phyloP scores from a whole-genome alignment of 495 filamentous ascomycete species.

The Aspergillus panamensis region DNA sequence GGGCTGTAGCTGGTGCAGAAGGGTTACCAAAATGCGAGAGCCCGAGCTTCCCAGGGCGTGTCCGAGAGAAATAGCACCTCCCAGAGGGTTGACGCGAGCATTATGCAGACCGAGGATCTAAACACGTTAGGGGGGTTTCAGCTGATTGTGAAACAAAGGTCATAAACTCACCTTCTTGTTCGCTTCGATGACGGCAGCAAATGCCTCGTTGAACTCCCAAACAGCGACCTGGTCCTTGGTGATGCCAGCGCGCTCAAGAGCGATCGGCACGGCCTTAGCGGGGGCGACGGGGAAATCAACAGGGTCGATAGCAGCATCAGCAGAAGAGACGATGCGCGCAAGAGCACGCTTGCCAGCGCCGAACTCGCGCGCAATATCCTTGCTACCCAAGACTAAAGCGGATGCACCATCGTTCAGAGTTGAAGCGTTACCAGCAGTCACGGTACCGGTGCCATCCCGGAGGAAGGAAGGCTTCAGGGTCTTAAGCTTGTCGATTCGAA shows the following conservation, averaged over 20 bases:
- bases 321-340: slow-evolving; percentile 77
- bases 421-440: slow-evolving; percentile 90
- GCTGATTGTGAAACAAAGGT: background rate
- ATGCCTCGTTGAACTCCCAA: slow-evolving; percentile 99
- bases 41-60: slow-evolving; percentile 94
- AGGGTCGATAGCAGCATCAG: slow-evolving; percentile 89
- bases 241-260: slow-evolving; percentile 84
- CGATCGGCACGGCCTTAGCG: slow-evolving; percentile 85
- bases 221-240: slow-evolving; percentile 82
- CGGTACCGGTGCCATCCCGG: slow-evolving; percentile 76
- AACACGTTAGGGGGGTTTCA: slow-evolving; percentile 18
- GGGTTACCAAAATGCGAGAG: slow-evolving; percentile 82
- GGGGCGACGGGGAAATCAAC: slow-evolving; percentile 96
- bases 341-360: slow-evolving; percentile 70
- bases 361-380: slow-evolving; percentile 70
- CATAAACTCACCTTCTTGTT: slow-evolving; percentile 69
- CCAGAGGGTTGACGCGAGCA: slow-evolving; percentile 78
- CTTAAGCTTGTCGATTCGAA: slow-evolving; percentile 80
- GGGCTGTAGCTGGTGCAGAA: slow-evolving; percentile 84
- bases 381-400: slow-evolving; percentile 80
- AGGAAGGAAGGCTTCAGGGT: slow-evolving; percentile 89
- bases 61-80: slow-evolving; percentile 90
- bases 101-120: slow-evolving; percentile 75
- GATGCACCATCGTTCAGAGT: slow-evolving; percentile 93
- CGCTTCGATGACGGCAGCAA: slow-evolving; percentile 92